Evolutionary conservation across 495 filamentous ascomycete genomes (phyloP), one percentile per base, ranked within the genome.

Genomic region (Hypoxylon intermedium): DNA sequence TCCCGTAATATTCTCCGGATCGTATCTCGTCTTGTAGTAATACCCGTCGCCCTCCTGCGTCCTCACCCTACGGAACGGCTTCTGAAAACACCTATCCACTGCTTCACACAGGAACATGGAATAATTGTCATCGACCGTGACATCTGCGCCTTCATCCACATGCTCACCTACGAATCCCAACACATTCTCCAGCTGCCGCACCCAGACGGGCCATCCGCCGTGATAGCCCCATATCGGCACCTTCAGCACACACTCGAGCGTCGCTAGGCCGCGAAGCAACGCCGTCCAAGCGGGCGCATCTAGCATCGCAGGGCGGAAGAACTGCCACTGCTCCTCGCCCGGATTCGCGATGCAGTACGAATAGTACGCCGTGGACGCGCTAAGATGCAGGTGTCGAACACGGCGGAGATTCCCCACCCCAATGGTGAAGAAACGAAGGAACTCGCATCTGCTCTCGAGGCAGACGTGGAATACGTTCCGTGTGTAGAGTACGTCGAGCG

Each of bases 401-500:
- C 51, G 44, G 11, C 58, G 16, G 2, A 61, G 44, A 9, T 55
- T 61, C 1, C 0, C 1, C 30, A 42, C 44, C 19, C 50, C 51
- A 2, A 61, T 13, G 1, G 50, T 19, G 31, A 55, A 62, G 21
- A 56, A 56, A 1, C 40, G 23, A 13, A 36, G 33, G 41, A 42
- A 48, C 18, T 5, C 6, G 11, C 16, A 13, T 1, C 18, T 19
- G 37, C 44, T 42, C 59, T 57, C 59, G 24, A 63, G 18, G 6
- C 15, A n/a, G 13, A 65, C 45, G 16, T 54, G 38, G 50, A 72
- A 67, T 3, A 43, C 49, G 57, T 58, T 74, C 13, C 42, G 41
- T 5, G 1, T 36, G 18, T 69, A 72, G 21, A 72, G 24, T 1
- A 71, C 51, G 7, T 57, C 44, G 1, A 60, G 50, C 0, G 43